phyloP scores from a whole-genome alignment of 2,329 filamentous ascomycete genomes.

The Aspergillus fijiensis region DNA sequence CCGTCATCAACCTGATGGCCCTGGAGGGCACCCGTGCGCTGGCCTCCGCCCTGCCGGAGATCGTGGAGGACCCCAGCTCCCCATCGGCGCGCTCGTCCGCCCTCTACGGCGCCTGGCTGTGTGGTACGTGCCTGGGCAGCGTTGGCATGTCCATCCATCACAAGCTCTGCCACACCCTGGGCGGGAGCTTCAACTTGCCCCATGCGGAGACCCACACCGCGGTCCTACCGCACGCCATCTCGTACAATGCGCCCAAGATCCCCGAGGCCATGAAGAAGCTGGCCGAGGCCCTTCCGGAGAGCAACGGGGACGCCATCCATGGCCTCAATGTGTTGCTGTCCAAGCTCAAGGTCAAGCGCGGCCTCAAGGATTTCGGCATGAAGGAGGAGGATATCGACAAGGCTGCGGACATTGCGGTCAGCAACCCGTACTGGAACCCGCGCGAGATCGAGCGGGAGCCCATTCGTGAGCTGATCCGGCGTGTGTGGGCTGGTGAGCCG shows the following conservation, averaged over 20 bases:
- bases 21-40: constrained; percentile 58
- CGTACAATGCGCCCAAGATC: constrained; percentile 60
- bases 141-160: constrained; percentile 66
- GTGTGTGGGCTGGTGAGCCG: constrained; percentile 62
- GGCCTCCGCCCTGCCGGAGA: constrained; percentile 53
- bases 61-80: constrained; percentile 49
- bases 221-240: constrained; percentile 61
- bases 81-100: constrained; percentile 52
- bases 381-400: constrained; percentile 61
- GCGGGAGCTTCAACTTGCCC: constrained; percentile 63
- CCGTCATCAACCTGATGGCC: constrained; percentile 59
- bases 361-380: constrained; percentile 57
- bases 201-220: constrained; percentile 67
- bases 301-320: constrained; percentile 57
- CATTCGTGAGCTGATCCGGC: constrained; percentile 57
- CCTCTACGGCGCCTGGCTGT: constrained; percentile 65
- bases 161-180: constrained; percentile 66
- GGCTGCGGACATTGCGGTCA: constrained; percentile 58
- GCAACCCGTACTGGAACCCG: constrained; percentile 62
- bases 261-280: constrained; percentile 55
- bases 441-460: constrained; percentile 52
- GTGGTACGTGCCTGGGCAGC: constrained; percentile 59
- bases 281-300: constrained; percentile 55
- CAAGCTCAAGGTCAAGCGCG: constrained; percentile 55
- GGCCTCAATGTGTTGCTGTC: constrained; percentile 57